Evolutionary conservation across 2,329 filamentous ascomycete species (phyloP).

Genomic region (Calonectria pseudoturangicola): DNA sequence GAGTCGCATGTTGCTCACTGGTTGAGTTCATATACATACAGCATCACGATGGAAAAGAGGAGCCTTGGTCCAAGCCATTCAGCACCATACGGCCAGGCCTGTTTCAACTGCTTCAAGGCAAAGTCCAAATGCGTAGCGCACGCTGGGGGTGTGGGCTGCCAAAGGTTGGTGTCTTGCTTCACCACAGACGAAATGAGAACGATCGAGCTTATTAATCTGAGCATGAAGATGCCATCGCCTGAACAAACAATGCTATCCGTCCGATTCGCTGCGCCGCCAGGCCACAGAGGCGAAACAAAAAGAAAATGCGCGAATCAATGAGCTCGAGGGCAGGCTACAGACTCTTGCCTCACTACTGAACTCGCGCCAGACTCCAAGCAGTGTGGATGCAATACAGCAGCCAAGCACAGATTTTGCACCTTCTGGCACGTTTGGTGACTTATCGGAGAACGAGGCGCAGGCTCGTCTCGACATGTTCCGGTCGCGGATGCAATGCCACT

Average conservation of each 20-base stretch:
- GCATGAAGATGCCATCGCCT: conserved; percentile 10
- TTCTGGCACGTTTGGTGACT: neutral
- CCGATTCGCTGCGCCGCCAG: conserved; percentile 1
- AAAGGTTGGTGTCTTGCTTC: neutral
- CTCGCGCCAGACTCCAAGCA: neutral
- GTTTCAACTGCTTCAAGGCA: conserved; percentile 18
- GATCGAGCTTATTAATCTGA: neutral
- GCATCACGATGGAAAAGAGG: conserved; percentile 1
- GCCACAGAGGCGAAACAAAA: neutral
- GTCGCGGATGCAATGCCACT: neutral
- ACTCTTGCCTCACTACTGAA: neutral
- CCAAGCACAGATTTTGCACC: neutral
- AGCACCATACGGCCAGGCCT: conserved; percentile 13
- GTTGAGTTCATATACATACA: neutral
- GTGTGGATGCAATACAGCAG: neutral
- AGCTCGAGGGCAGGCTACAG: neutral
- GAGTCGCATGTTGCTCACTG: neutral
- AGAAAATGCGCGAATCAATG: conserved; percentile 1
- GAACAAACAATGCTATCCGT: conserved; percentile 4
- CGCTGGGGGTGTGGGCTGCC: conserved; percentile 2
- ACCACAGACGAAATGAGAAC: neutral
- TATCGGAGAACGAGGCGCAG: neutral
- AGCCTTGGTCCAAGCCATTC: conserved; percentile 13
- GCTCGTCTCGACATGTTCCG: neutral
- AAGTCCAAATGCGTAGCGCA: conserved; percentile 13